These are phyloP conservation scores for Yamadazyma sp. DNA, from an alignment of 805 yeast species.

Conservation along the genomic window DNA sequence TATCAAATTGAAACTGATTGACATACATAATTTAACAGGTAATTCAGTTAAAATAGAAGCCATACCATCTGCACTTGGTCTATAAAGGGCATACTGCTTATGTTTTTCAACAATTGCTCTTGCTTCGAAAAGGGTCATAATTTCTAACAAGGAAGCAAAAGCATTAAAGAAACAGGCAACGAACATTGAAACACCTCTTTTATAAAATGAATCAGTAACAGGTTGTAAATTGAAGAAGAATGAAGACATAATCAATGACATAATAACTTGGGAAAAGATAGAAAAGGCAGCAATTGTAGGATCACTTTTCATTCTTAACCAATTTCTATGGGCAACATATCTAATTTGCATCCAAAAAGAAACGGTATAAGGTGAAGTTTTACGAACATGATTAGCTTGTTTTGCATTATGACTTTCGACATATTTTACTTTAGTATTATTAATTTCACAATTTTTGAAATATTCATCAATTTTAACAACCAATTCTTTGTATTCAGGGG, in stretches of 20 bases:
- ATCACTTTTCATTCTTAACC: slow-evolving; percentile 54
- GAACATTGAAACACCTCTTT: slow-evolving; percentile 63
- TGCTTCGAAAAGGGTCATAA: slow-evolving; percentile 54
- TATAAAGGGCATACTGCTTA: slow-evolving; percentile 66
- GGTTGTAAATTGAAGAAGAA: slow-evolving; percentile 51
- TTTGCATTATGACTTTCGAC: slow-evolving; percentile 29
- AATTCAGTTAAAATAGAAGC: slow-evolving; percentile 59
- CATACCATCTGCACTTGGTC: slow-evolving; percentile 71
- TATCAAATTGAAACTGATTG: slow-evolving; percentile 28
- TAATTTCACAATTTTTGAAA: slow-evolving; percentile 22
- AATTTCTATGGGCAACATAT: slow-evolving; percentile 52
- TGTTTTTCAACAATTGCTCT: slow-evolving; percentile 71
- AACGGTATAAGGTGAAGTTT: slow-evolving; percentile 35
- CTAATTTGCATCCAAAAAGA: slow-evolving; percentile 49
- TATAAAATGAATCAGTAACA: slow-evolving; percentile 53
- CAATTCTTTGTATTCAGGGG: slow-evolving; percentile 47
- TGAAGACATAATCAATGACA: slow-evolving; percentile 61
- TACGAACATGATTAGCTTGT: slow-evolving; percentile 37
- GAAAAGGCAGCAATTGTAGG: slow-evolving; percentile 51
- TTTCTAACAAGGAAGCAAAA: slow-evolving; percentile 57
- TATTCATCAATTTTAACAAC: slow-evolving; percentile 41
- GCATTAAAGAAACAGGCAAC: slow-evolving; percentile 61
- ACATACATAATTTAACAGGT: slow-evolving; percentile 51
- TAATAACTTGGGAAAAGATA: slow-evolving; percentile 50
- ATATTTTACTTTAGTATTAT: slow-evolving; percentile 16